A percentile compares a stretch with the other conserved stretches of the same genome.
Evolutionary conservation across 139 green algal genomes (phyloP).

Genomic region (Chlorella sp.): DNA sequence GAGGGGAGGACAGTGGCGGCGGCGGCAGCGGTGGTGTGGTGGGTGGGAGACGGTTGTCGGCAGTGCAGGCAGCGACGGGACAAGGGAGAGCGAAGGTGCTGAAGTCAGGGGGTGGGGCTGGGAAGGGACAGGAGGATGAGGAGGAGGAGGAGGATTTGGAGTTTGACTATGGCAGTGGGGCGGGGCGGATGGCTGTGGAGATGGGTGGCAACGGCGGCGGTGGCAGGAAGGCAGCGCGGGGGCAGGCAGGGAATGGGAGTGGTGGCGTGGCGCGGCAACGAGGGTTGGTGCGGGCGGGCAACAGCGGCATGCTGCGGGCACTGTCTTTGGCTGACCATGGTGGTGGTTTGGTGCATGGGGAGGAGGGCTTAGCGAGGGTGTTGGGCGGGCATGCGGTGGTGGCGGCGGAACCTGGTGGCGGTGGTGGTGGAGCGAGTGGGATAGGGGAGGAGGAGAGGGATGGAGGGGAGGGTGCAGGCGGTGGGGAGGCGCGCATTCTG

Average conservation of each 20-base stretch:
- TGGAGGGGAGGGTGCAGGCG: conserved; percentile 1
- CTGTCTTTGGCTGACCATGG: too few species aligned
- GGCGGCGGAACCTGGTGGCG: neutral
- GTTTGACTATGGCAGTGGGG: neutral
- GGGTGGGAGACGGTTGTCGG: too few species aligned
- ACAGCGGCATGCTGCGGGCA: too few species aligned
- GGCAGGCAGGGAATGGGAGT: too few species aligned
- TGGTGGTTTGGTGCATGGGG: too few species aligned
- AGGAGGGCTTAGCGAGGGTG: neutral
- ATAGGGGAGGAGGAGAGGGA: neutral
- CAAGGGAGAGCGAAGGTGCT: too few species aligned
- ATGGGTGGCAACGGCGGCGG: neutral
- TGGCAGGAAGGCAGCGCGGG: neutral
- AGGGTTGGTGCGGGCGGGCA: neutral
- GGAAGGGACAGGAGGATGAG: too few species aligned
- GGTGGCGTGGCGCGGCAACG: neutral
- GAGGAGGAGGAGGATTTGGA: neutral
- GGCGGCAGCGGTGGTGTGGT: too few species aligned
- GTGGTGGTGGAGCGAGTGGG: conserved; percentile 3
- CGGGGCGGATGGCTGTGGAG: neutral
- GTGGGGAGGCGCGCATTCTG: conserved; percentile 67
- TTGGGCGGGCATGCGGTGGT: neutral
- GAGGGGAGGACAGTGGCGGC: conserved; percentile 1
- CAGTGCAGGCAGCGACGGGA: too few species aligned
- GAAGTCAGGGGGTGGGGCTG: too few species aligned